Percentiles rank a stretch among this genome's conserved stretches.
Conservation (phyloP, 176 grass and related monocot species). For the Rhynchospora pubera region DNA sequence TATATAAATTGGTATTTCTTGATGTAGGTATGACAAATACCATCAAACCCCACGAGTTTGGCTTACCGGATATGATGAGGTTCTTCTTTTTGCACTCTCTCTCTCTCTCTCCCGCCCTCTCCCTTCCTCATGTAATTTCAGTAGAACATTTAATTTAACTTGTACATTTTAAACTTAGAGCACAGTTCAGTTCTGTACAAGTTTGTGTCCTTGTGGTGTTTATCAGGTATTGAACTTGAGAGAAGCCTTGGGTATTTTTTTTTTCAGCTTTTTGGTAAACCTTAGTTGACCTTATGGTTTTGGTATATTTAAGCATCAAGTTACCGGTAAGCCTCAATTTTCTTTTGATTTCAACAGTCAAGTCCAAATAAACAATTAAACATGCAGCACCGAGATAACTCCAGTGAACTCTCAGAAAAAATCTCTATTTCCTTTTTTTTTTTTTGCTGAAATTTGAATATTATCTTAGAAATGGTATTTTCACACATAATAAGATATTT, state of each 20-base stretch:
- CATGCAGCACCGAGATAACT: background rate
- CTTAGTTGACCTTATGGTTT: background rate
- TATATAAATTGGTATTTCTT: constrained; percentile 13
- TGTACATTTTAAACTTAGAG: background rate
- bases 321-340: background rate
- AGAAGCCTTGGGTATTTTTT: background rate
- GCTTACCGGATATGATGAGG: constrained; percentile 99
- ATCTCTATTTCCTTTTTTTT: background rate
- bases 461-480: background rate
- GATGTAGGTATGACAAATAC: constrained; percentile 91
- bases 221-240: background rate
- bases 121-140: background rate
- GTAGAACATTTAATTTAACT: background rate
- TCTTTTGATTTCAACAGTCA: background rate
- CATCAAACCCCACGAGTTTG: constrained; percentile 93
- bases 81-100: constrained; percentile 20
- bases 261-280: background rate
- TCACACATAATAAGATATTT: background rate
- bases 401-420: background rate
- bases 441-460: background rate
- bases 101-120: background rate
- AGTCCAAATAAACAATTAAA: background rate
- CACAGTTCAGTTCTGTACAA: background rate
- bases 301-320: background rate
- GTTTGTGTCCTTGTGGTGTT: background rate